A percentile compares a stretch with the other conserved stretches of the same genome.
phyloP scores from a whole-genome alignment of 768 basidiomycete species.

The Lentinula guzmanii region DNA sequence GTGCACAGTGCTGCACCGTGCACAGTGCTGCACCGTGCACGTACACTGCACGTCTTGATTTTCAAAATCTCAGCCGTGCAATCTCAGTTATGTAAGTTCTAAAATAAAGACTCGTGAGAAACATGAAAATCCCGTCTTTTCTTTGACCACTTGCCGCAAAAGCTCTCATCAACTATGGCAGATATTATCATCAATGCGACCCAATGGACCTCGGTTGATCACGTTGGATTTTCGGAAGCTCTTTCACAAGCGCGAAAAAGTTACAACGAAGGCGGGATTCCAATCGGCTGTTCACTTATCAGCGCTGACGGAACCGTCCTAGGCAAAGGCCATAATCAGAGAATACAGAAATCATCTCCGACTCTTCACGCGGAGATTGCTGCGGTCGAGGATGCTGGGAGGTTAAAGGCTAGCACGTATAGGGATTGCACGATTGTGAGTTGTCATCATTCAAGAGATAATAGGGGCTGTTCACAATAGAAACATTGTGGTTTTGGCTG shows the following conservation, averaged over 20 bases:
- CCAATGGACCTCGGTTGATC: neutral
- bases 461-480: neutral
- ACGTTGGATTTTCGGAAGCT: constrained; percentile 13
- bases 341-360: constrained; percentile 27
- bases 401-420: constrained; percentile 39
- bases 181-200: too few species aligned
- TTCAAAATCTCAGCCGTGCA: too few species aligned
- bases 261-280: constrained; percentile 50
- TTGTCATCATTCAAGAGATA: neutral
- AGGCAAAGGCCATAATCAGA: constrained; percentile 28
- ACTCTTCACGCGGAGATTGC: constrained; percentile 32
- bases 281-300: constrained; percentile 52
- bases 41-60: too few species aligned
- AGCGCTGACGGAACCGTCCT: constrained; percentile 9
- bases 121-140: too few species aligned
- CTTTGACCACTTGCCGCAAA: too few species aligned
- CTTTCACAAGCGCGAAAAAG: constrained; percentile 39
- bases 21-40: too few species aligned
- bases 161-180: too few species aligned
- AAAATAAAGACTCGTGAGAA: too few species aligned
- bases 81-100: too few species aligned
- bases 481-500: neutral
- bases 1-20: too few species aligned
- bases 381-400: constrained; percentile 44
- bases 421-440: constrained; percentile 43